A percentile compares a stretch with the other conserved stretches of the same genome.
Evolutionary conservation across 1,139 yeast genomes (phyloP).

Genomic region (Hansenula sp.): DNA sequence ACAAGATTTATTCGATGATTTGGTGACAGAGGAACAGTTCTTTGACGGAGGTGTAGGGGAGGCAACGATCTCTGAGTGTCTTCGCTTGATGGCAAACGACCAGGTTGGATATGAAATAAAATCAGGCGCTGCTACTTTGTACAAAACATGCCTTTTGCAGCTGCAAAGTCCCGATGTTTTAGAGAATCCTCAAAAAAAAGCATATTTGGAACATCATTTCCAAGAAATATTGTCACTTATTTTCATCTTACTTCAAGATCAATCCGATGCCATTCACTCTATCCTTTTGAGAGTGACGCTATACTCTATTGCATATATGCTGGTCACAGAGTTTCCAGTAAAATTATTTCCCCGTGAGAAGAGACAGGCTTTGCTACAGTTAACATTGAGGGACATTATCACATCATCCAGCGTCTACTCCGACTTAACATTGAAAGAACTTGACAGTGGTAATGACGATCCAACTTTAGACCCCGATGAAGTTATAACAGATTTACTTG

Average conservation of each 20-base stretch:
- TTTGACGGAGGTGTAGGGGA: slow-evolving; percentile 69
- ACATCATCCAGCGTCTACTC: slow-evolving; percentile 9
- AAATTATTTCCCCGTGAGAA: slow-evolving; percentile 19
- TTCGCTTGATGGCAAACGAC: slow-evolving; percentile 34
- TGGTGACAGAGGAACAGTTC: slow-evolving; percentile 82
- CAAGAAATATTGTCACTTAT: slow-evolving; percentile 12
- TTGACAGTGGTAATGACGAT: slow-evolving; percentile 9
- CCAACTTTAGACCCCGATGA: slow-evolving; percentile 10
- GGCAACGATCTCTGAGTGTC: slow-evolving; percentile 46
- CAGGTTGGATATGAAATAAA: slow-evolving; percentile 37
- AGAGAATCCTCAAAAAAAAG: slow-evolving; percentile 29
- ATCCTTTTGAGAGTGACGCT: slow-evolving; percentile 21
- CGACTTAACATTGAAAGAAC: slow-evolving; percentile 10
- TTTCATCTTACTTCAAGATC: slow-evolving; percentile 21
- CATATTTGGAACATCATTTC: slow-evolving; percentile 17
- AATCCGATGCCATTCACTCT: slow-evolving; percentile 8
- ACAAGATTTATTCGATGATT: slow-evolving; percentile 79
- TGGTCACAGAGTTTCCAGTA: slow-evolving; percentile 29
- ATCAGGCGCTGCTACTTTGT: slow-evolving; percentile 46
- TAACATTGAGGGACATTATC: slow-evolving; percentile 21
- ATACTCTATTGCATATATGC: slow-evolving; percentile 25
- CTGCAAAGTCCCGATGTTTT: slow-evolving; percentile 52
- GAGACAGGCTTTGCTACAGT: slow-evolving; percentile 11
- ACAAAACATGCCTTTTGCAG: slow-evolving; percentile 49
- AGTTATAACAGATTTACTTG: slow-evolving; percentile 27